These are phyloP conservation scores for Pseudogymnoascus sp. DNA, from an alignment of 2,329 filamentous ascomycete species.

Conservation along the genomic window DNA sequence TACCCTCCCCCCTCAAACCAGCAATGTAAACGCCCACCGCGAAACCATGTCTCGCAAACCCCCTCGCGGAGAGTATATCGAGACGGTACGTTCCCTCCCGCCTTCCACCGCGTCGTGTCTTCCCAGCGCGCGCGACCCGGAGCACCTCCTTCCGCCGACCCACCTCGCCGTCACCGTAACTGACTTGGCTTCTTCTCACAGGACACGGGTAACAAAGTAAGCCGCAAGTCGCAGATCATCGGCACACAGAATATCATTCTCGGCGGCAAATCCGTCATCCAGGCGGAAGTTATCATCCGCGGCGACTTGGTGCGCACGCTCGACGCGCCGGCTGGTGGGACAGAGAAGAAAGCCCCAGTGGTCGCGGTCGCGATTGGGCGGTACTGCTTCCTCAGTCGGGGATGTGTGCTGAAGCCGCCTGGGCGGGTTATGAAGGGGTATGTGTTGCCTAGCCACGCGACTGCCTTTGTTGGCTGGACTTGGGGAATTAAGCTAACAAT, in stretches of 20 bases:
- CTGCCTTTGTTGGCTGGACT: conserved; percentile 9
- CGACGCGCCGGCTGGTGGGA: conserved; percentile 21
- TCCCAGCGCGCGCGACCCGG: conserved; percentile 8
- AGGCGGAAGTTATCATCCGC: conserved; percentile 87
- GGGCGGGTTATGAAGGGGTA: conserved; percentile 70
- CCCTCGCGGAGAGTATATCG: conserved; percentile 87
- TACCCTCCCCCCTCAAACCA: not conserved
- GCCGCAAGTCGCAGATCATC: conserved; percentile 80
- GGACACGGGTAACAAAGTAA: conserved; percentile 98
- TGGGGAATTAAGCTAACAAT: not conserved
- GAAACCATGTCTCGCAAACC: conserved; percentile 64
- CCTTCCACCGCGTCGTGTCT: not conserved
- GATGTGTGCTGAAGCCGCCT: conserved; percentile 72
- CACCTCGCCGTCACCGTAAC: not conserved
- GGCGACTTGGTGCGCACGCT: conserved; percentile 68
- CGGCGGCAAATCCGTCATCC: conserved; percentile 90
- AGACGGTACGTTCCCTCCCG: conserved; percentile 62
- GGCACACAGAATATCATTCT: conserved; percentile 98
- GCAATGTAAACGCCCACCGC: not conserved
- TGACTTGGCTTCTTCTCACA: conserved; percentile 29
- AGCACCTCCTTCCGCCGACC: not conserved
- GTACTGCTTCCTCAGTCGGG: conserved; percentile 79
- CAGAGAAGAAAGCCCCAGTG: conserved; percentile 17
- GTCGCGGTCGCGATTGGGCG: conserved; percentile 77
- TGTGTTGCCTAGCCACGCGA: conserved; percentile 22